Conservation (phyloP, 352 stramenopile genomes). For the Thraustochytrium sp. region DNA sequence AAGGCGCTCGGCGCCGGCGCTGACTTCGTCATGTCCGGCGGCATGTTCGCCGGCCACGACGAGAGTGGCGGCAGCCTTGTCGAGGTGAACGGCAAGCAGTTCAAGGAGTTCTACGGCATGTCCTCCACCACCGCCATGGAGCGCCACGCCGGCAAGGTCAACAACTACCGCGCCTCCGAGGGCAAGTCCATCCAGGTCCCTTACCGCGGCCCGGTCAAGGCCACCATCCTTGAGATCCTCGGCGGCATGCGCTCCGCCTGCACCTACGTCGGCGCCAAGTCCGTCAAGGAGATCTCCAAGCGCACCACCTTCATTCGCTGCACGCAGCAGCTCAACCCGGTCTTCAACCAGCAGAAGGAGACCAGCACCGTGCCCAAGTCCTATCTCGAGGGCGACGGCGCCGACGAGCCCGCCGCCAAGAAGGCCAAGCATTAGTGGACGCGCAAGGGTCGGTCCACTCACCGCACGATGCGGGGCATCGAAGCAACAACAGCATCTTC, state of each 20-base stretch:
- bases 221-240: conserved; percentile 77
- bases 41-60: conserved; percentile 82
- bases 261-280: conserved; percentile 79
- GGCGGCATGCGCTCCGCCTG: conserved; percentile 81
- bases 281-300: conserved; percentile 84
- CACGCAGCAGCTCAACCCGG: conserved; percentile 81
- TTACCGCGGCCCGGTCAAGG: conserved; percentile 68
- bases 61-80: conserved; percentile 76
- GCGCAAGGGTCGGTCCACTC: too few species aligned
- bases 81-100: conserved; percentile 60
- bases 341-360: conserved; percentile 60
- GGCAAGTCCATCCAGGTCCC: conserved; percentile 81
- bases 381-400: conserved; percentile 5
- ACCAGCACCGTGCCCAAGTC: conserved; percentile 1
- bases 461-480: too few species aligned
- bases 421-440: conserved; percentile 14
- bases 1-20: conserved; percentile 81
- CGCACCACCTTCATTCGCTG: conserved; percentile 85
- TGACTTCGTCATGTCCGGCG: conserved; percentile 85
- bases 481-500: too few species aligned
- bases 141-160: conserved; percentile 79
- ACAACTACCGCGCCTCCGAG: conserved; percentile 79
- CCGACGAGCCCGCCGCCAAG: background rate
- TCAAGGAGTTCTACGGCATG: conserved; percentile 88
- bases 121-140: conserved; percentile 80